These are phyloP conservation scores for Yamadazyma phyllophila DNA, from an alignment of 805 yeast species.

Conservation along the genomic window DNA sequence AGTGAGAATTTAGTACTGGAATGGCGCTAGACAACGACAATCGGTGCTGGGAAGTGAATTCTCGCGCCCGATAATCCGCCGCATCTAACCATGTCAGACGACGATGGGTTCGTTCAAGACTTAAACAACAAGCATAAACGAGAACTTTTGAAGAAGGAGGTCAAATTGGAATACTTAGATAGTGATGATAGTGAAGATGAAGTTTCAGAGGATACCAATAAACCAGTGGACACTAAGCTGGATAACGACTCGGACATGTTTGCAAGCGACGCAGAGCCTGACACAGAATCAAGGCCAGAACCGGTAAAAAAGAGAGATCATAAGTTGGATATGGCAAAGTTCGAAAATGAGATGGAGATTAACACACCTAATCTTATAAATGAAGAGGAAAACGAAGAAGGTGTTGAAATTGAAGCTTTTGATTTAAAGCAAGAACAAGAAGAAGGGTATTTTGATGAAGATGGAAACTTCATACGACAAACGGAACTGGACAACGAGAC, in stretches of 20 bases:
- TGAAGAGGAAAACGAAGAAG: constrained; percentile 20
- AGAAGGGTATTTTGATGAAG: constrained; percentile 59
- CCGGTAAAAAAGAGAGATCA: constrained; percentile 2
- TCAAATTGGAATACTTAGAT: constrained; percentile 4
- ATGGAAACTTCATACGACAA: constrained; percentile 54
- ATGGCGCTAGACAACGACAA: no score
- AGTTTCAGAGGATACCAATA: neutral
- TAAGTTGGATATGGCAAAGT: constrained; percentile 20
- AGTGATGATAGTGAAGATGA: neutral
- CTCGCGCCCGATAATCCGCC: no score
- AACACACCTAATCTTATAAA: constrained; percentile 16
- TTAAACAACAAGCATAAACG: constrained; percentile 11
- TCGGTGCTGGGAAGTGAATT: no score
- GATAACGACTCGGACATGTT: constrained; percentile 48
- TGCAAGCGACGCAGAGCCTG: constrained; percentile 27
- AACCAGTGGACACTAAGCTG: neutral
- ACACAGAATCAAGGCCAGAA: constrained; percentile 1
- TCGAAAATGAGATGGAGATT: constrained; percentile 25
- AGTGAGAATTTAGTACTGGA: no score
- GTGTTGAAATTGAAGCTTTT: constrained; percentile 55
- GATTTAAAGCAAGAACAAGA: constrained; percentile 54
- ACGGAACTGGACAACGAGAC: constrained; percentile 27
- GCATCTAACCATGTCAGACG: constrained; percentile 1
- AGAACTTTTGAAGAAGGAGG: constrained; percentile 14
- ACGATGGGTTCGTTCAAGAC: neutral